A percentile compares a stretch with the other conserved stretches of the same genome.
phyloP scores from a whole-genome alignment of 352 stramenopile genomes.

The Blastocystis sp. region DNA sequence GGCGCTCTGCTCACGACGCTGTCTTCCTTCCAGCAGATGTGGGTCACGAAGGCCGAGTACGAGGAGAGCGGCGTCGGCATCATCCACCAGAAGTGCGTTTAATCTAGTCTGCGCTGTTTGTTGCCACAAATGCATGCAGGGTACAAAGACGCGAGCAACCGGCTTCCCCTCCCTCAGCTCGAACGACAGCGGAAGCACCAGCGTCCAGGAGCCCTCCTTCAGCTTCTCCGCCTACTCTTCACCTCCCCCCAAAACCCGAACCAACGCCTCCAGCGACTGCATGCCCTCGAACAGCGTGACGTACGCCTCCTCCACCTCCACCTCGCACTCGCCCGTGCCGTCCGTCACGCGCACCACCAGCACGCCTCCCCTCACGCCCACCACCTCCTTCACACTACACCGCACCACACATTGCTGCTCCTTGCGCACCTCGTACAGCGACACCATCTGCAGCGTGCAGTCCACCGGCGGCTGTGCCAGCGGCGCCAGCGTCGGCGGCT shows the following conservation, averaged over 20 bases:
- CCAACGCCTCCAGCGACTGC: neutral
- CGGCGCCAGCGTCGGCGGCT: neutral
- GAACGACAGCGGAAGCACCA: constrained; percentile 22
- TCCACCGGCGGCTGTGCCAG: neutral
- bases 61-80: constrained; percentile 91
- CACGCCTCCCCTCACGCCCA: neutral
- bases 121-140: neutral
- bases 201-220: neutral
- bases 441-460: neutral
- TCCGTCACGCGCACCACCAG: constrained; percentile 8
- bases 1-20: constrained; percentile 91
- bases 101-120: constrained; percentile 71
- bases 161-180: neutral
- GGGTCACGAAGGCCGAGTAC: constrained; percentile 94
- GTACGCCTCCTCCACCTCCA: neutral
- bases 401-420: neutral
- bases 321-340: constrained; percentile 30
- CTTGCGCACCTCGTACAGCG: constrained; percentile 9
- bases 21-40: constrained; percentile 96
- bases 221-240: constrained; percentile 1
- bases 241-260: neutral
- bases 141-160: neutral
- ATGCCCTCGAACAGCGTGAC: constrained; percentile 1
- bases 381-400: constrained; percentile 19
- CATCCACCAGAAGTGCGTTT: constrained; percentile 92